These are phyloP conservation scores for Termitomyces titanicus DNA, from an alignment of 768 basidiomycete genomes.

Conservation along the genomic window DNA sequence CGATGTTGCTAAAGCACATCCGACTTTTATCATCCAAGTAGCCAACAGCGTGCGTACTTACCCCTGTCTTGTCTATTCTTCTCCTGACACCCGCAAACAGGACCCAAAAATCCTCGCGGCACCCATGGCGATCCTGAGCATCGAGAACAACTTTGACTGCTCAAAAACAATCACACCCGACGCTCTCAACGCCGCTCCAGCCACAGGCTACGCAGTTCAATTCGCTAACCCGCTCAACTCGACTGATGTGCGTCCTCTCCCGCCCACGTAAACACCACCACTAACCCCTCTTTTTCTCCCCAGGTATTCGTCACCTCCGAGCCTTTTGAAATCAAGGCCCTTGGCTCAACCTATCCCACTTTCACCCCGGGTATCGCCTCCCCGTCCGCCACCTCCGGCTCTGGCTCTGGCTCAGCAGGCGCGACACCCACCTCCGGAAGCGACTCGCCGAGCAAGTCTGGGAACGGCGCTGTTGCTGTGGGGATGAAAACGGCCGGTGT, in stretches of 20 bases:
- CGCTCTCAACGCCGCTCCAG: conserved; percentile 37
- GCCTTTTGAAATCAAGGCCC: conserved; percentile 48
- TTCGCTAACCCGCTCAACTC: conserved; percentile 48
- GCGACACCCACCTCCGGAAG: not conserved
- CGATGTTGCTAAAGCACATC: conserved; percentile 20
- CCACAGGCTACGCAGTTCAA: conserved; percentile 44
- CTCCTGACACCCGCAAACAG: conserved; percentile 4
- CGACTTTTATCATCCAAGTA: conserved; percentile 50
- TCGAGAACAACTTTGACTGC: conserved; percentile 55
- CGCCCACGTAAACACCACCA: not conserved
- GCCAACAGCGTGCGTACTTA: conserved; percentile 34
- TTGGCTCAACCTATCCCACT: conserved; percentile 16
- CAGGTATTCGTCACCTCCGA: conserved; percentile 56
- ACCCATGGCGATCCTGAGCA: conserved; percentile 45
- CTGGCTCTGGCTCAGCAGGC: not conserved
- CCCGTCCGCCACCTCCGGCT: not conserved
- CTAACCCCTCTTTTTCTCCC: not conserved
- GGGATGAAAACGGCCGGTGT: not conserved
- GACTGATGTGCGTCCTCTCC: conserved; percentile 43
- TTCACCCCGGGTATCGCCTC: conserved; percentile 3
- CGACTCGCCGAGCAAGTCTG: not conserved
- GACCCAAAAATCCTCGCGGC: conserved; percentile 33
- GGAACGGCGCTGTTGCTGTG: not conserved
- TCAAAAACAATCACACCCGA: conserved; percentile 48
- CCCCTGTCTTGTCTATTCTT: not conserved